These are phyloP conservation scores for Sporothrix brunneoviolacea DNA, from an alignment of 2,329 filamentous ascomycete species.

Conservation along the genomic window DNA sequence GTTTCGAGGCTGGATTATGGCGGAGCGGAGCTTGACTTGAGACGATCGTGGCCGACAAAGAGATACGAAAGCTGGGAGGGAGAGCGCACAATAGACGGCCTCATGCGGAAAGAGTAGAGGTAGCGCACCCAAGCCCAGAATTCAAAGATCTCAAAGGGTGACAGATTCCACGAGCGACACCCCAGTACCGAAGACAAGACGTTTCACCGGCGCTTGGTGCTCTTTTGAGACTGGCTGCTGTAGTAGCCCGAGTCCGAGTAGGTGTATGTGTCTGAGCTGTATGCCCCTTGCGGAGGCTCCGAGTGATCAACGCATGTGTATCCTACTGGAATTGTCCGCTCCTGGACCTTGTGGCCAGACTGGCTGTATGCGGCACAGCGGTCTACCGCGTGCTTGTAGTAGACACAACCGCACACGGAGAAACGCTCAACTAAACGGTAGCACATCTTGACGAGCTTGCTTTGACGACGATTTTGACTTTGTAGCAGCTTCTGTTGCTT, in stretches of 20 bases:
- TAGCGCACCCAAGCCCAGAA: conserved; percentile 42
- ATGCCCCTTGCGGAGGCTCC: conserved; percentile 28
- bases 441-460: conserved; percentile 56
- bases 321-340: conserved; percentile 73
- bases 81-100: conserved; percentile 29
- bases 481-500: no score
- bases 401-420: conserved; percentile 79
- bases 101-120: conserved; percentile 40
- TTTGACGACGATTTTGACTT: no score
- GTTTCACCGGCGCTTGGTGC: conserved; percentile 44
- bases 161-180: conserved; percentile 35
- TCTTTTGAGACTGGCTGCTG: conserved; percentile 41
- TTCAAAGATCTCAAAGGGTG: conserved; percentile 36
- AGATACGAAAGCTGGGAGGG: conserved; percentile 45
- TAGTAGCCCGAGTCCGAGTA: conserved; percentile 52
- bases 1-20: conserved; percentile 6
- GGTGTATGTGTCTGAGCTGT: conserved; percentile 33
- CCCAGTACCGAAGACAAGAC: conserved; percentile 46
- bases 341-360: conserved; percentile 63
- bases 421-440: conserved; percentile 82
- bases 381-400: conserved; percentile 82
- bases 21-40: conserved; percentile 34
- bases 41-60: conserved; percentile 39
- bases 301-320: conserved; percentile 64
- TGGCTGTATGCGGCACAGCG: conserved; percentile 71